Evolutionary conservation across 2,329 filamentous ascomycete species (phyloP), one percentile per base, ranked within the genome.

Genomic region (Emericellopsis atlantica): DNA sequence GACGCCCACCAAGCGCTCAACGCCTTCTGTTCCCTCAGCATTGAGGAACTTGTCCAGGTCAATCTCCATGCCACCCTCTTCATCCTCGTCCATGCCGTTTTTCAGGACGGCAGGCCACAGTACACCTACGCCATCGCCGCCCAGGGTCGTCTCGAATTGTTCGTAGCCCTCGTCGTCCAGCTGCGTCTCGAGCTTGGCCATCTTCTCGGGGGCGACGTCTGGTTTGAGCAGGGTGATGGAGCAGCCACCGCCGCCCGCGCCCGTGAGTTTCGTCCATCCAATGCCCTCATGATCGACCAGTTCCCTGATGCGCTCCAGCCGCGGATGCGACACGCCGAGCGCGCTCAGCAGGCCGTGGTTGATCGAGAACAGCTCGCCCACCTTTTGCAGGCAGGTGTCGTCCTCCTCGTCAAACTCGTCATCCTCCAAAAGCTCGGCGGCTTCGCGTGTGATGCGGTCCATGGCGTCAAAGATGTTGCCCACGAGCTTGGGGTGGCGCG

Each of bases 231-330:
- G 67, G 0, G 90, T 93, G 50, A 98, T 96, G 4, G 89, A 90
- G 60, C 93, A 96, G 3, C 92, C 92, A 43, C 92, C 93, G 11
- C 92, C 93, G 18, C 92, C 92, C 2, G 92, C 92, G 29, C 92
- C 92, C 0, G 92, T 98, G 43, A 98, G 73, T 60, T 98, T 98
- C 11, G 92, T 95, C 89, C 89, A 98, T 24, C 92, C 92, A 42
- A 95, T 84, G 33, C 82, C 84, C 43, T 87, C 76, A 51, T 92
- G 79, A 49, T 98, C 90, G 38, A 94, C 83, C 22, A 98, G 68
- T 62, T 95, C 90, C 46, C 92, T 79, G 50, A 98, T 80, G 26
- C 90, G 79, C 63, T 98, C 92, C 22, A 98, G 72, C 37, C 88
- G 81, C 1, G 92, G 93, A 59, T 98, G 92, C 2, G 89, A 96